Conservation (phyloP, 352 stramenopile species). For the Saprolegnia parasitica region DNA sequence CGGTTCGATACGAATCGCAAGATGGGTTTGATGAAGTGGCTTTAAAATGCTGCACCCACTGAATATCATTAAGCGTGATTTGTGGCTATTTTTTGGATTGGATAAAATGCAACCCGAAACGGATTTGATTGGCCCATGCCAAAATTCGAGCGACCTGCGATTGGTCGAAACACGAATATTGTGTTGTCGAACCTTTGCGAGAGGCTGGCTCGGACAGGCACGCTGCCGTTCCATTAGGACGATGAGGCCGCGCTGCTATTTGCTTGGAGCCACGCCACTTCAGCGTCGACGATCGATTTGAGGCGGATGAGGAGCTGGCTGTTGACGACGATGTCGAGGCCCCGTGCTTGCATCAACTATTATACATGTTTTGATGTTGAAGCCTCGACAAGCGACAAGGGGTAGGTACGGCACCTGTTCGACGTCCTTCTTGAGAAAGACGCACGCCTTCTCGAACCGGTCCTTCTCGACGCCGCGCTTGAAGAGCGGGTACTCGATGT, state of each 20-base stretch:
- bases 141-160: background rate
- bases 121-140: background rate
- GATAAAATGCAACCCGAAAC: background rate
- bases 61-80: background rate
- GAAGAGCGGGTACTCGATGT: constrained; percentile 78
- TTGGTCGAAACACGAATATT: background rate
- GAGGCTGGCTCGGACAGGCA: no score
- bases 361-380: background rate
- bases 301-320: constrained; percentile 56
- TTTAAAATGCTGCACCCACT: background rate
- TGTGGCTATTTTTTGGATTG: background rate
- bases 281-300: constrained; percentile 62
- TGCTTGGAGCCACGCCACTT: constrained; percentile 52
- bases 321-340: constrained; percentile 62
- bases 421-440: constrained; percentile 72
- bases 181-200: background rate
- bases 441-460: constrained; percentile 68
- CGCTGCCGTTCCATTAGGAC: background rate
- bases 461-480: constrained; percentile 73
- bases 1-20: background rate
- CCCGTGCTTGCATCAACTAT: constrained; percentile 70
- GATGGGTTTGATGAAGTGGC: no score
- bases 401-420: constrained; percentile 57
- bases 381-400: background rate
- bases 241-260: constrained; percentile 1